Evolutionary conservation across 176 grass and related monocot genomes (phyloP).

Genomic region (Echinochloa phyllopogon): DNA sequence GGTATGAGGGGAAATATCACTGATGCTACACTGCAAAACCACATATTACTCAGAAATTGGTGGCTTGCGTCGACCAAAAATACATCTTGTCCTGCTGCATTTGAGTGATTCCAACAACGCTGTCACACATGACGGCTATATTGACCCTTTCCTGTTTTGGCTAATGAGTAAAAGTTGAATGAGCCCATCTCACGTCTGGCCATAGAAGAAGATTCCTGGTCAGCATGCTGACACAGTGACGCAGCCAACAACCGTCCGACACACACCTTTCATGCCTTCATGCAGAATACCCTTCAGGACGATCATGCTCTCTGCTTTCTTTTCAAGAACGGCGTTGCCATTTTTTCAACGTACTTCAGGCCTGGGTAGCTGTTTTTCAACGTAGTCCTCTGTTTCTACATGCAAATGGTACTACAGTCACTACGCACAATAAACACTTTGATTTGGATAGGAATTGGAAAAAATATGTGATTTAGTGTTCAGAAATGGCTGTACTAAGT

Average conservation of each 20-base stretch:
- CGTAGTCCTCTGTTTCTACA: not conserved
- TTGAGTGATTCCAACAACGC: not conserved
- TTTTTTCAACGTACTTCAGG: slow-evolving; percentile 31
- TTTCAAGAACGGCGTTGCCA: not conserved
- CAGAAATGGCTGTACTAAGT: not conserved
- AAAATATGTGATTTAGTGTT: not conserved
- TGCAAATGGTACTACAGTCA: not conserved
- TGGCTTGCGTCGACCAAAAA: too few relatives aligned
- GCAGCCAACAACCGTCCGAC: slow-evolving; percentile 14
- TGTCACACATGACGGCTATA: not conserved
- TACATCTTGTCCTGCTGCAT: too few relatives aligned
- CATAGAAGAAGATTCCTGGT: slow-evolving; percentile 12
- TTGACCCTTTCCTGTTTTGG: not conserved
- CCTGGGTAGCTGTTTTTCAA: not conserved
- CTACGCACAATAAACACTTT: not conserved
- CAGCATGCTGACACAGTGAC: slow-evolving; percentile 40
- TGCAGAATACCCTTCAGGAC: not conserved
- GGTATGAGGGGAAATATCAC: too few relatives aligned
- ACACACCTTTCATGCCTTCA: not conserved
- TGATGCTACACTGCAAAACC: too few relatives aligned
- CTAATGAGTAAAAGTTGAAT: not conserved
- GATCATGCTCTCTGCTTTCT: not conserved
- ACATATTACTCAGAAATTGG: too few relatives aligned
- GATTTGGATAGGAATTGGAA: not conserved
- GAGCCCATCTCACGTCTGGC: not conserved